These are phyloP conservation scores for Colletotrichum sp. DNA, from an alignment of 2,329 filamentous ascomycete genomes.

Conservation along the genomic window DNA sequence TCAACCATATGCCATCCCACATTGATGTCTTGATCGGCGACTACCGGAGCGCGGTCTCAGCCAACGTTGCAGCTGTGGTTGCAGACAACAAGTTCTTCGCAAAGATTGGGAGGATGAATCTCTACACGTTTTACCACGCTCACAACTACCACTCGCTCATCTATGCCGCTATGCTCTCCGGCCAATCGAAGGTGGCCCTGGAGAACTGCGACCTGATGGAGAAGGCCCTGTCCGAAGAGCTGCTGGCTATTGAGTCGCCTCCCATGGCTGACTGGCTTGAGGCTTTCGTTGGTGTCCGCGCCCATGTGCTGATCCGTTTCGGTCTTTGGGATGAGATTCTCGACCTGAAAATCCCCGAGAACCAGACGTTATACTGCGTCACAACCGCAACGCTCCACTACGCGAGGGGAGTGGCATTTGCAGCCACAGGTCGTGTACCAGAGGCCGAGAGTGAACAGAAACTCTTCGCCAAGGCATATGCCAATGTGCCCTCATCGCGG, in stretches of 20 bases:
- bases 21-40: conserved; percentile 43
- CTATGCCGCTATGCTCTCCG: conserved; percentile 80
- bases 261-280: conserved; percentile 83
- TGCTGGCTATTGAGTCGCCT: conserved; percentile 67
- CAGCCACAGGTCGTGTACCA: conserved; percentile 58
- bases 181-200: conserved; percentile 64
- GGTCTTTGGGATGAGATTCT: conserved; percentile 73
- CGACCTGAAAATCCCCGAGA: conserved; percentile 56
- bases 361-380: conserved; percentile 67
- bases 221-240: conserved; percentile 62
- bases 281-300: conserved; percentile 67
- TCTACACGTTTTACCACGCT: conserved; percentile 77
- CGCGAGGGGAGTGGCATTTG: conserved; percentile 69
- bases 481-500: conserved; percentile 59
- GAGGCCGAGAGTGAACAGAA: conserved; percentile 57
- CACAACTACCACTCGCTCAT: conserved; percentile 78
- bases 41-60: conserved; percentile 68
- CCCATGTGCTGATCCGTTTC: conserved; percentile 76
- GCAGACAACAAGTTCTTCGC: conserved; percentile 72
- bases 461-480: conserved; percentile 55
- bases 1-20: conserved; percentile 27
- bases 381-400: conserved; percentile 73
- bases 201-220: conserved; percentile 65
- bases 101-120: conserved; percentile 61
- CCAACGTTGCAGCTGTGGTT: conserved; percentile 68